Evolutionary conservation across 73 alveolate genomes (phyloP).

Genomic region (Blepharisma japonicum): DNA sequence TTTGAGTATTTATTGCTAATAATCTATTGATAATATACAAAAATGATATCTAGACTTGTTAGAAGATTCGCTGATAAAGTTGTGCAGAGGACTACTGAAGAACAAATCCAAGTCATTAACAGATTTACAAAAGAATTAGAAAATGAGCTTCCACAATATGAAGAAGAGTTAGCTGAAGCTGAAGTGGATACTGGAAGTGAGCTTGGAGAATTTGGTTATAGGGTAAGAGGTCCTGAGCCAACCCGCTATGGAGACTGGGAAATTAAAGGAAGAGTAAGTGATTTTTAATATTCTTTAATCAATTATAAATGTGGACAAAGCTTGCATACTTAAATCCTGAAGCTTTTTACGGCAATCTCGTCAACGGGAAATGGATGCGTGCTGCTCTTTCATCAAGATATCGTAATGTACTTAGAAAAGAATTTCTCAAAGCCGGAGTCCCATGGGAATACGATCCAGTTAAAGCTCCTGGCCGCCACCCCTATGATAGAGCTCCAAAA

Average conservation of each 20-base stretch:
- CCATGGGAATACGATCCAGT: constrained; percentile 60
- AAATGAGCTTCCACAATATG: not conserved
- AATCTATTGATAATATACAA: no score
- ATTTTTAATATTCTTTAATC: no score
- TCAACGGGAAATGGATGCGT: no score
- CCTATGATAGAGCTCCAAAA: constrained; percentile 35
- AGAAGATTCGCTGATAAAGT: not conserved
- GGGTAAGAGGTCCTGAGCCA: constrained; percentile 84
- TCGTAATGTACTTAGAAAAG: not conserved
- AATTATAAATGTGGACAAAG: no score
- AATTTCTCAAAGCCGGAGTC: constrained; percentile 62
- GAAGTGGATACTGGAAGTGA: constrained; percentile 45
- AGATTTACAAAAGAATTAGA: constrained; percentile 14
- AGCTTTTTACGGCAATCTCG: no score
- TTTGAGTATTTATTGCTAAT: no score
- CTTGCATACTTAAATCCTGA: no score
- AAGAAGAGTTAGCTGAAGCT: not conserved
- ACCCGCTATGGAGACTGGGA: constrained; percentile 91
- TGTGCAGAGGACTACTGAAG: not conserved
- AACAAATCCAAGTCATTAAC: not conserved
- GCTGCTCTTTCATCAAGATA: no score
- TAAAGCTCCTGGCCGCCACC: constrained; percentile 41
- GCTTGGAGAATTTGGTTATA: constrained; percentile 75
- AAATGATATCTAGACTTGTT: no score
- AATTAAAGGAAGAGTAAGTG: constrained; percentile 69